Evolutionary conservation across 257 asterid genomes (phyloP).

Genomic region (Solanum sparsipilum): DNA sequence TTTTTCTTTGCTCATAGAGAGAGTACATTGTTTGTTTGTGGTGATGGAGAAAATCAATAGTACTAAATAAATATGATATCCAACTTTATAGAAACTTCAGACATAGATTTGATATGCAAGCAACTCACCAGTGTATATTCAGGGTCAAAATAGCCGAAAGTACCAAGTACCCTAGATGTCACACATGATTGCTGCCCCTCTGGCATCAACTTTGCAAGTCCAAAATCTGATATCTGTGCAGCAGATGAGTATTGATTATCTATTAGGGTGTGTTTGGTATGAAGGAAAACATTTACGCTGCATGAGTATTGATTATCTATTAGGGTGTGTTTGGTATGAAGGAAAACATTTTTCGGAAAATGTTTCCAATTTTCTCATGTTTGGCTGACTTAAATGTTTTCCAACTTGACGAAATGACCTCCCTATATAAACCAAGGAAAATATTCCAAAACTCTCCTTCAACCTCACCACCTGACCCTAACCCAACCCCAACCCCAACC

Average conservation of each 20-base stretch:
- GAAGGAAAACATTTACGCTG: no score
- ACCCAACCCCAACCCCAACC: no score
- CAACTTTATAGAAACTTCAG: not conserved
- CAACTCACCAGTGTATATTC: constrained; percentile 81
- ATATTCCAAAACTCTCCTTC: no score
- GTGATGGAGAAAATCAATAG: not conserved
- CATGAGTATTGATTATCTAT: no score
- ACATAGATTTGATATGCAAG: not conserved
- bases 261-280: not conserved
- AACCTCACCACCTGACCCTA: no score
- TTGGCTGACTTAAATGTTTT: no score
- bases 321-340: not conserved
- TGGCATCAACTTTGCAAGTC: constrained; percentile 93
- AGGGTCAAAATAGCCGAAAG: constrained; percentile 96
- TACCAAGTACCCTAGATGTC: constrained; percentile 82
- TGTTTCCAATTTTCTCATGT: no score
- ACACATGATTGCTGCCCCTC: constrained; percentile 84
- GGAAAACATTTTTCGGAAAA: not conserved
- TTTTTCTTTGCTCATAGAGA: not conserved
- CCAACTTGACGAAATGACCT: no score
- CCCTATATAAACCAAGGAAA: no score
- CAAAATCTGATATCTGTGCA: constrained; percentile 87
- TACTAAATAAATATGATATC: not conserved
- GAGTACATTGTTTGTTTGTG: not conserved
- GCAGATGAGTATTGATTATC: not conserved